Conservation (phyloP, 192 early-diverging fungal genomes). For the Backusella mclennaniae region DNA sequence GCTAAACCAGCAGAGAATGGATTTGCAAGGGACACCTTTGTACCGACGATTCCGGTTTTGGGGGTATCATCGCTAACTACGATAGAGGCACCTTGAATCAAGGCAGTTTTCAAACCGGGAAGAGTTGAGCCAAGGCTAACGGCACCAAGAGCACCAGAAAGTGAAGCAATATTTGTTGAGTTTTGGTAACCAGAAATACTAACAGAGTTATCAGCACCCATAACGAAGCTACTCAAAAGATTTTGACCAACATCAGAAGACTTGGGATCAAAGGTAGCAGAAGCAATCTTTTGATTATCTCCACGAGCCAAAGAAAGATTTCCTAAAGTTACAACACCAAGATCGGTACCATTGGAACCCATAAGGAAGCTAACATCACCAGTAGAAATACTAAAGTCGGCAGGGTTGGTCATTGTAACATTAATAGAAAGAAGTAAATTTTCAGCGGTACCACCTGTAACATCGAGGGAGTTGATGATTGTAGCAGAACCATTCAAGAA, state of each 20-base stretch:
- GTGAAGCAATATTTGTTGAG: slow-evolving; percentile 44
- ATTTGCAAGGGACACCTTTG: slow-evolving; percentile 45
- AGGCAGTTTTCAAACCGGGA: slow-evolving; percentile 43
- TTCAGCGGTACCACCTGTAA: slow-evolving; percentile 48
- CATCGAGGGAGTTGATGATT: slow-evolving; percentile 47
- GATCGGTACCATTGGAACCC: slow-evolving; percentile 34
- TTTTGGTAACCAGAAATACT: slow-evolving; percentile 37
- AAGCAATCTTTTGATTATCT: slow-evolving; percentile 31
- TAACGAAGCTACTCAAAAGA: slow-evolving; percentile 47
- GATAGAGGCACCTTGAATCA: slow-evolving; percentile 41
- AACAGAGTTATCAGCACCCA: slow-evolving; percentile 41
- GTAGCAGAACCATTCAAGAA: slow-evolving; percentile 50
- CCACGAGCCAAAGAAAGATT: slow-evolving; percentile 42
- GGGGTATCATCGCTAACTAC: slow-evolving; percentile 40
- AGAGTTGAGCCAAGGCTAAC: slow-evolving; percentile 42
- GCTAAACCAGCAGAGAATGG: slow-evolving; percentile 48
- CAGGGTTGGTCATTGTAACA: slow-evolving; percentile 44
- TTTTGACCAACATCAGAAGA: slow-evolving; percentile 41
- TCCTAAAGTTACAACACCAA: slow-evolving; percentile 48
- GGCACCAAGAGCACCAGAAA: slow-evolving; percentile 41
- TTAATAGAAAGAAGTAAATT: slow-evolving; percentile 37
- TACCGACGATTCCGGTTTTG: slow-evolving; percentile 39
- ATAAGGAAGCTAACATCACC: slow-evolving; percentile 51
- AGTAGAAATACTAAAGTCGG: slow-evolving; percentile 41
- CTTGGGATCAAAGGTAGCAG: slow-evolving; percentile 44